These are phyloP conservation scores for Lichtheimia corymbifera DNA, from an alignment of 371 early-diverging fungal species.

Conservation along the genomic window DNA sequence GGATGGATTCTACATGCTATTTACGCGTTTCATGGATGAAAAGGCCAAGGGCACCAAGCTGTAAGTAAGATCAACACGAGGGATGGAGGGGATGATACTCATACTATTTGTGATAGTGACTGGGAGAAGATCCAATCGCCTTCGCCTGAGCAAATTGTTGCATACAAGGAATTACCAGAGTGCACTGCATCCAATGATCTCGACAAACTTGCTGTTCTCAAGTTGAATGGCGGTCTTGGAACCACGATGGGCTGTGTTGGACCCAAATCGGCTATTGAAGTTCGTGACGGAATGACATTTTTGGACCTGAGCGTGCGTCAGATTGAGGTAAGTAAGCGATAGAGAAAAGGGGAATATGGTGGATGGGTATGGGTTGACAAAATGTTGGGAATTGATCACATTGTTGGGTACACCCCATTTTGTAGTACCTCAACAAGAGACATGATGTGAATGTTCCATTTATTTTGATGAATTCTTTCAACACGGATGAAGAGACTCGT, in stretches of 20 bases:
- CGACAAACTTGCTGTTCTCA: constrained; percentile 95
- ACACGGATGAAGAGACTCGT: constrained; percentile 97
- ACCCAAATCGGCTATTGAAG: constrained; percentile 99
- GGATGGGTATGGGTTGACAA: background rate
- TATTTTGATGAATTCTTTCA: constrained; percentile 99
- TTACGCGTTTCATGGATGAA: constrained; percentile 84
- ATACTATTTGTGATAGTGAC: constrained; percentile 52
- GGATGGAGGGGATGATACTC: background rate
- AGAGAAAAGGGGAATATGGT: too few species aligned
- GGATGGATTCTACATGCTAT: constrained; percentile 92
- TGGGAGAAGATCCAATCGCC: constrained; percentile 95
- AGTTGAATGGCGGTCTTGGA: constrained; percentile 99
- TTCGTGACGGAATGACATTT: constrained; percentile 98
- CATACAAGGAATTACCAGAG: constrained; percentile 70
- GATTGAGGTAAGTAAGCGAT: constrained; percentile 75
- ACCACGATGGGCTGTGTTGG: constrained; percentile 99
- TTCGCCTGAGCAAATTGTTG: constrained; percentile 81
- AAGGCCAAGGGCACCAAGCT: constrained; percentile 79
- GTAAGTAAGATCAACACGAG: constrained; percentile 53
- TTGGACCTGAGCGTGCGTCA: constrained; percentile 98
- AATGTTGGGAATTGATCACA: background rate
- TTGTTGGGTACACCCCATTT: too few species aligned
- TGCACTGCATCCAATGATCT: constrained; percentile 62
- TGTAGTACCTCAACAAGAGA: constrained; percentile 86
- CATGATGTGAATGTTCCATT: constrained; percentile 94